Evolutionary conservation across 1,284 basidiomycete species (phyloP).

Genomic region (Puccinia polysora): DNA sequence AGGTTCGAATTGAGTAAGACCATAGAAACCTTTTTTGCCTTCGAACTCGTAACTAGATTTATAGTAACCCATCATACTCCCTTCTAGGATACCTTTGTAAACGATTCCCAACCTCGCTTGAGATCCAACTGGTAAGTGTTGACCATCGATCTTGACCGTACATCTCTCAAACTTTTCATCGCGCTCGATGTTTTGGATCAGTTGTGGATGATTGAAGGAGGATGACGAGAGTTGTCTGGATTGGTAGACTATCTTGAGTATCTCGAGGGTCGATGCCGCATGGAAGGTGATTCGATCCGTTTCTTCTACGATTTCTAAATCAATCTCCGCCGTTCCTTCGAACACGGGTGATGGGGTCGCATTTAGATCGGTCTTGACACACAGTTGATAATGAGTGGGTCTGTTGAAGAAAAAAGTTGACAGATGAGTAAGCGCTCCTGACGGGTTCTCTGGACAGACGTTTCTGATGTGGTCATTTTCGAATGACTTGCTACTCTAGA

Average conservation of each 20-base stretch:
- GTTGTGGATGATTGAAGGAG: constrained; percentile 3
- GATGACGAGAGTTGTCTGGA: constrained; percentile 12
- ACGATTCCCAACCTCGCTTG: constrained; percentile 33
- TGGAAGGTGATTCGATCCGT: constrained; percentile 41
- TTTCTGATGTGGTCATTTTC: no score
- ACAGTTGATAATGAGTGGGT: constrained; percentile 36
- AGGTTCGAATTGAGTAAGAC: constrained; percentile 61
- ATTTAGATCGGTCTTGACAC: constrained; percentile 42
- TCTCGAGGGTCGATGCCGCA: constrained; percentile 31
- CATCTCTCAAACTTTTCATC: constrained; percentile 43
- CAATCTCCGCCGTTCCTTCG: constrained; percentile 37
- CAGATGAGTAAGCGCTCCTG: not conserved
- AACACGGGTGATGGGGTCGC: constrained; percentile 31
- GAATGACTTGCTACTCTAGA: not conserved
- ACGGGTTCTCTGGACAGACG: no score
- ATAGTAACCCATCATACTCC: constrained; percentile 44
- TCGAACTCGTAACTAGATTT: constrained; percentile 34
- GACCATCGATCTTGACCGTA: constrained; percentile 1
- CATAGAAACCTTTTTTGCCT: constrained; percentile 48
- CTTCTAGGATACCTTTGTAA: constrained; percentile 41
- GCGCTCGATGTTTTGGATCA: constrained; percentile 29
- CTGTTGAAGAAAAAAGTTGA: constrained; percentile 2
- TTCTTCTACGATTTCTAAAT: constrained; percentile 16
- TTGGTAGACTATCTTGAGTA: constrained; percentile 31
- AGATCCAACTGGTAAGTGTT: constrained; percentile 20